A percentile compares a stretch with the other conserved stretches of the same genome.
Evolutionary conservation across 805 yeast genomes (phyloP).

Genomic region (Gaillardinia entomophila): DNA sequence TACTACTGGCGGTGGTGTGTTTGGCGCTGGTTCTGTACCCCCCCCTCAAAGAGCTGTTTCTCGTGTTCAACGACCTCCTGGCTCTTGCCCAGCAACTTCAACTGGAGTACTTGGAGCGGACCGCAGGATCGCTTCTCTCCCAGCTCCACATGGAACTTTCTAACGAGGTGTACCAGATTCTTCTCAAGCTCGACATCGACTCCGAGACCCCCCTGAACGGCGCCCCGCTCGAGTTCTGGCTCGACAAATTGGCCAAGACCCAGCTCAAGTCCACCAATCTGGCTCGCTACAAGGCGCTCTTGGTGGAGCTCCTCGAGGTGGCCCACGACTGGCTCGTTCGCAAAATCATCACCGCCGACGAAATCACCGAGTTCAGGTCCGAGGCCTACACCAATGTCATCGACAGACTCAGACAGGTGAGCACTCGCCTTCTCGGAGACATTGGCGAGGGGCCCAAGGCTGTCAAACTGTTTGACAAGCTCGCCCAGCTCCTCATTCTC

Average conservation of each 20-base stretch:
- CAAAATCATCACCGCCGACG: conserved; percentile 17
- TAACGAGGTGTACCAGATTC: conserved; percentile 11
- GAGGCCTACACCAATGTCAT: conserved; percentile 23
- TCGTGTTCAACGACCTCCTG: conserved; percentile 31
- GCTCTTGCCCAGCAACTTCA: conserved; percentile 13
- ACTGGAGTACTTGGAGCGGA: conserved; percentile 7
- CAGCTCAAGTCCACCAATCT: conserved; percentile 21
- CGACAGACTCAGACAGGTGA: conserved; percentile 11
- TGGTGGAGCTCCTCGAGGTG: conserved; percentile 21
- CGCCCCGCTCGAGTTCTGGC: conserved; percentile 9
- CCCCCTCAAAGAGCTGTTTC: conserved; percentile 21
- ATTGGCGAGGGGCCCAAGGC: conserved; percentile 11
- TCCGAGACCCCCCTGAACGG: conserved; percentile 4
- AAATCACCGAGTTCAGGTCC: conserved; percentile 32
- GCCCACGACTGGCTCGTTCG: conserved; percentile 22
- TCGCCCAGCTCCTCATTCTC: conserved; percentile 25
- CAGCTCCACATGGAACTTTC: conserved; percentile 13
- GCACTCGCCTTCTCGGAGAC: conserved; percentile 12
- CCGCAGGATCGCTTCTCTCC: conserved; percentile 14
- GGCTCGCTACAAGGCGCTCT: conserved; percentile 18
- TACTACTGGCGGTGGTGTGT: conserved; percentile 24
- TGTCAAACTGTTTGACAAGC: conserved; percentile 19
- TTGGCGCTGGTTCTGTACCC: conserved; percentile 30
- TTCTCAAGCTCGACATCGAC: conserved; percentile 10
- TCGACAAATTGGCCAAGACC: conserved; percentile 13